Percentiles rank a stretch among this genome's conserved stretches.
phyloP scores from a whole-genome alignment of 1,284 basidiomycete species.

The Stygiomarasmius scandens region DNA sequence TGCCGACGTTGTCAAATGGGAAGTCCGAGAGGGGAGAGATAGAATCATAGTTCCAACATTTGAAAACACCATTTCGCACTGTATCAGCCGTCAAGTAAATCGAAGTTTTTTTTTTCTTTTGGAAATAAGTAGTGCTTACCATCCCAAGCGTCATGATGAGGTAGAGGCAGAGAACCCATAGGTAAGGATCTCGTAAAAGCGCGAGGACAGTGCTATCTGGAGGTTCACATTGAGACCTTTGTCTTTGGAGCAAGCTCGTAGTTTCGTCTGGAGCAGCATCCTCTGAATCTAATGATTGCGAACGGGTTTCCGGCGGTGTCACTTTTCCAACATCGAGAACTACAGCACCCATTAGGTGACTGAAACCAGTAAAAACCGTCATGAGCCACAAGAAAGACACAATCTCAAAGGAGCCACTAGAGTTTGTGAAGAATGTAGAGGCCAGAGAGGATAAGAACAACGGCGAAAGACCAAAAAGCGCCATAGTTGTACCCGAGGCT shows the following conservation, averaged over 20 bases:
- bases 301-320: constrained; percentile 14
- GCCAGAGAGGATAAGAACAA: constrained; percentile 70
- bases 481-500: constrained; percentile 67
- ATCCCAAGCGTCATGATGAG: constrained; percentile 59
- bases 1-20: constrained; percentile 25
- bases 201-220: constrained; percentile 38
- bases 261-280: constrained; percentile 38
- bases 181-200: constrained; percentile 57
- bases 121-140: constrained; percentile 46
- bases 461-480: constrained; percentile 77
- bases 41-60: constrained; percentile 78
- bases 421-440: constrained; percentile 56
- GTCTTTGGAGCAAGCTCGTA: constrained; percentile 41
- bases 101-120: neutral
- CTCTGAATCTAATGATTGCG: constrained; percentile 5
- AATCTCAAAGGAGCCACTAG: constrained; percentile 52
- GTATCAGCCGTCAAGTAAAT: neutral
- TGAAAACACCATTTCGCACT: constrained; percentile 83
- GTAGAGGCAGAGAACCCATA: constrained; percentile 56
- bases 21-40: constrained; percentile 49
- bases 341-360: constrained; percentile 57
- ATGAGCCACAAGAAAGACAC: constrained; percentile 59
- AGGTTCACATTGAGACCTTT: constrained; percentile 9
- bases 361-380: constrained; percentile 51
- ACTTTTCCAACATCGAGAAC: constrained; percentile 34